phyloP scores from a whole-genome alignment of 495 filamentous ascomycete species.

The Cercophora sp. region DNA sequence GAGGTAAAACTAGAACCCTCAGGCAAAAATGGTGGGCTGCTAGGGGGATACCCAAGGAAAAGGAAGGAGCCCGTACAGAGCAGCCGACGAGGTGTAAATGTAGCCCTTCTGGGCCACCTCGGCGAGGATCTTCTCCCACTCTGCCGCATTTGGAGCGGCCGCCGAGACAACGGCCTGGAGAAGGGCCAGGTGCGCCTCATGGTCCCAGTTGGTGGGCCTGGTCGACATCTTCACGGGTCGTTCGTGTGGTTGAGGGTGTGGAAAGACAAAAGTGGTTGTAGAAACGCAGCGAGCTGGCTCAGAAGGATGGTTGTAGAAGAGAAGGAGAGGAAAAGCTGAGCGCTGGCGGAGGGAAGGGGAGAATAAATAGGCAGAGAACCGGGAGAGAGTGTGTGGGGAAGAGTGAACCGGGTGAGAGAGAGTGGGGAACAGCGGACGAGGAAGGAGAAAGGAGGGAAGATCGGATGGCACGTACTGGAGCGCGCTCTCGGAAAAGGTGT shows the following conservation, averaged over 20 bases:
- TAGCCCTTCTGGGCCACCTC: slow-evolving; percentile 21
- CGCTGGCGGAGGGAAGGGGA: neutral
- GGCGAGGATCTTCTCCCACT: slow-evolving; percentile 25
- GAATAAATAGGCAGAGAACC: neutral
- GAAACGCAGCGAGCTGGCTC: neutral
- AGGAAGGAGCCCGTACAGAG: slow-evolving; percentile 20
- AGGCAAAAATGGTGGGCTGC: no score
- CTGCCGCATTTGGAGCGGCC: slow-evolving; percentile 7
- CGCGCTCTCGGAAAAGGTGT: neutral
- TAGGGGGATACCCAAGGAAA: no score
- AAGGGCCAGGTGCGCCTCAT: slow-evolving; percentile 30
- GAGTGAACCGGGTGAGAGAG: neutral
- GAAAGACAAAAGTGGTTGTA: neutral
- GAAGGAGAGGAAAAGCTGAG: neutral
- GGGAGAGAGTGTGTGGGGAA: neutral
- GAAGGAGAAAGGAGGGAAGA: neutral
- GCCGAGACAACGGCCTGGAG: slow-evolving; percentile 27
- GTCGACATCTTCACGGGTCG: slow-evolving; percentile 14
- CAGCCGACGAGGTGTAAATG: slow-evolving; percentile 25
- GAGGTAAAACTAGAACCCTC: no score
- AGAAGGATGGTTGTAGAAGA: neutral
- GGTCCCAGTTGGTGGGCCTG: slow-evolving; percentile 30
- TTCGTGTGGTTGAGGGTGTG: neutral
- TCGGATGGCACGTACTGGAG: slow-evolving; percentile 13
- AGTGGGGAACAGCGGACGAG: neutral